Conservation (phyloP, 2,329 filamentous ascomycete species). For the Penicillium sp. region DNA sequence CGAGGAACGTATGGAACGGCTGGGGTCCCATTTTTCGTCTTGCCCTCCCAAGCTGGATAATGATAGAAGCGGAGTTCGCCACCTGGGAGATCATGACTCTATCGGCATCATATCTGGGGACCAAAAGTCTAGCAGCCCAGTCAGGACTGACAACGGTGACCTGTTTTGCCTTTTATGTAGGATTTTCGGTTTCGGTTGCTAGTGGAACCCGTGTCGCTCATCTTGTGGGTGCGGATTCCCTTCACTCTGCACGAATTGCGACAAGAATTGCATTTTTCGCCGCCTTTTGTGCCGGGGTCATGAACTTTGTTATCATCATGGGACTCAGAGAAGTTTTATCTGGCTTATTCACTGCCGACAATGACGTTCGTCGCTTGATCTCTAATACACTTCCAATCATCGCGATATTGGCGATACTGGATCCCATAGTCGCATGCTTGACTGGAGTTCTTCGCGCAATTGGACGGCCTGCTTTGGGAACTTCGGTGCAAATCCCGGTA, state of each 20-base stretch:
- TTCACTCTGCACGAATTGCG: conserved; percentile 78
- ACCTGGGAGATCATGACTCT: conserved; percentile 91
- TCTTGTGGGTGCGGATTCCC: conserved; percentile 82
- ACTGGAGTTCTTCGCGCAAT: conserved; percentile 86
- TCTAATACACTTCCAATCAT: conserved; percentile 75
- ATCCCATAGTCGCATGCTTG: conserved; percentile 78
- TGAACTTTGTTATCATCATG: conserved; percentile 75
- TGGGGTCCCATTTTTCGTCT: conserved; percentile 86
- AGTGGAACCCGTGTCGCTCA: conserved; percentile 89
- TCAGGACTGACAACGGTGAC: conserved; percentile 80
- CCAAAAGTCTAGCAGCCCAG: conserved; percentile 82
- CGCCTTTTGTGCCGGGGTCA: conserved; percentile 70
- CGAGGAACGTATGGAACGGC: conserved; percentile 68
- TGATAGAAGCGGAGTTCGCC: conserved; percentile 92
- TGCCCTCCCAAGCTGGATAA: conserved; percentile 84
- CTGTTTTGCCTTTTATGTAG: conserved; percentile 84
- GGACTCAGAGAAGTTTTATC: conserved; percentile 75
- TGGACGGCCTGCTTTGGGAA: conserved; percentile 87
- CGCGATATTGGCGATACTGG: conserved; percentile 87
- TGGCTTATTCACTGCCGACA: conserved; percentile 73
- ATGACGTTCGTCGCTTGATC: conserved; percentile 70
- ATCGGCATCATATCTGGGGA: conserved; percentile 77
- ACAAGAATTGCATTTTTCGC: conserved; percentile 74
- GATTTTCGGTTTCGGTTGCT: conserved; percentile 88
- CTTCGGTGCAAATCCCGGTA: conserved; percentile 81